Base-by-base conservation (phyloP, 768 basidiomycete genomes). In the Postia placenta region DNA sequence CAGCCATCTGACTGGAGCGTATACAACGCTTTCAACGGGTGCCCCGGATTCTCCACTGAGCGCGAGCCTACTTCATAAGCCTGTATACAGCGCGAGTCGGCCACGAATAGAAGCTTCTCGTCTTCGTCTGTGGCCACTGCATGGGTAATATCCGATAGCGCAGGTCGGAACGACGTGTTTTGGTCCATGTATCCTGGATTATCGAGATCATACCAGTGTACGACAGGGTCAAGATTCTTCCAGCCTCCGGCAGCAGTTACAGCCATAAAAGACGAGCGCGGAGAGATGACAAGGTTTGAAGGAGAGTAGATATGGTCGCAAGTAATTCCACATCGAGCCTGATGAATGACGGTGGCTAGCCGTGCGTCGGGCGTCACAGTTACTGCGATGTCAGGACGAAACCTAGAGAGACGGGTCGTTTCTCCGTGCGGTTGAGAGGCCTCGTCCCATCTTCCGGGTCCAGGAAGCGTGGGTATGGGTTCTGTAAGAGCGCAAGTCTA, bases 281-380 rank as follows among this genome's bases (percentile, higher is more conserved):
- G 22, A 4, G 68, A 55, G 12, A 67, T 47, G n/a, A 38, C 35
- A 2, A 63, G 15, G 19, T 42, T 22, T 26, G 55, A 39, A 19
- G 66, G 67, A 12, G 24, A 4, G 17, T 14, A 5, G 17, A 58
- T 63, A 19, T 44, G 30, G 11, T 51, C 47, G 24, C 48, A 47
- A 3, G 49, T 39, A 14, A 71, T 54, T 49, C 71, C 69, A 43
- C 63, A 68, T 20, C 69, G 61, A 1, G 70, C 71, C 45, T 73
- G 60, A 42, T 61, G 63, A 17, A 73, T 60, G n/a, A 55, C 48
- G 2, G 53, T 61, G 2, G 68, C 69, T 7, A 54, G 27, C 12
- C 63, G 60, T 3, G 59, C 56, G 1, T 47, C 41, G 2, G 33
- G 25, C 2, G 59, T 57, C 1, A 59, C 47, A 5, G 60, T 48